Evolutionary conservation across 305 asterid genomes (phyloP).

Genomic region (Ajuga reptans): DNA sequence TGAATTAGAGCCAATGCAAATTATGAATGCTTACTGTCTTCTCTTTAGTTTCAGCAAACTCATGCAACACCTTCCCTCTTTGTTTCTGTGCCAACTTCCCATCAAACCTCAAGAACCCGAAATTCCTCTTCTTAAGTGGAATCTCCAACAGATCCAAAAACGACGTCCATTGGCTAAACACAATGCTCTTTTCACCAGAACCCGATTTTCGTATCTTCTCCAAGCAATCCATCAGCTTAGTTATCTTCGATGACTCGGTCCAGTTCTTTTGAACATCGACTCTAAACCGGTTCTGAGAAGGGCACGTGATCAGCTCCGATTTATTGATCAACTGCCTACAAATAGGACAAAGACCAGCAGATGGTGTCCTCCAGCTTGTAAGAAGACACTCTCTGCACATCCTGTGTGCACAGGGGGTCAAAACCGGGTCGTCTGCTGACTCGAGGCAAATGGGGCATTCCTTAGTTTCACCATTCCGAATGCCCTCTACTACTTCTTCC

Average conservation of each 20-base stretch:
- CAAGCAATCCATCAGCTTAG: constrained; percentile 52
- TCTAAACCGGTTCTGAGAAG: constrained; percentile 38
- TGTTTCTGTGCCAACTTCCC: constrained; percentile 56
- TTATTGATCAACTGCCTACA: constrained; percentile 52
- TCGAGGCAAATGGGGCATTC: constrained; percentile 89
- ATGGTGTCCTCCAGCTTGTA: constrained; percentile 57
- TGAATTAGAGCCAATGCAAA: constrained; percentile 5
- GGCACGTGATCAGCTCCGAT: constrained; percentile 59
- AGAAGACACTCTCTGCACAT: constrained; percentile 81
- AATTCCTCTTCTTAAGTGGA: constrained; percentile 36
- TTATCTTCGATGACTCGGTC: constrained; percentile 66
- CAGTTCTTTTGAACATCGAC: constrained; percentile 51
- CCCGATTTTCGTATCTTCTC: constrained; percentile 29
- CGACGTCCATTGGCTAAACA: constrained; percentile 74
- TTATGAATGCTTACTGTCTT: constrained; percentile 35
- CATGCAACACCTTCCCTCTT: constrained; percentile 53
- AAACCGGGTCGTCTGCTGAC: constrained; percentile 72
- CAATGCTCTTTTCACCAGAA: constrained; percentile 58
- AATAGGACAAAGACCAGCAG: constrained; percentile 57
- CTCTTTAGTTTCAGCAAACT: constrained; percentile 51
- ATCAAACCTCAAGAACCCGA: constrained; percentile 64
- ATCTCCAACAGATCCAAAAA: constrained; percentile 67
- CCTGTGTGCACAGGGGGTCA: constrained; percentile 77
- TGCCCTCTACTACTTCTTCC: constrained; percentile 65
- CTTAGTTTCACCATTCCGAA: constrained; percentile 44